Base-by-base conservation (phyloP, 2,329 filamentous ascomycete genomes). In the Fusarium decemcellulare region DNA sequence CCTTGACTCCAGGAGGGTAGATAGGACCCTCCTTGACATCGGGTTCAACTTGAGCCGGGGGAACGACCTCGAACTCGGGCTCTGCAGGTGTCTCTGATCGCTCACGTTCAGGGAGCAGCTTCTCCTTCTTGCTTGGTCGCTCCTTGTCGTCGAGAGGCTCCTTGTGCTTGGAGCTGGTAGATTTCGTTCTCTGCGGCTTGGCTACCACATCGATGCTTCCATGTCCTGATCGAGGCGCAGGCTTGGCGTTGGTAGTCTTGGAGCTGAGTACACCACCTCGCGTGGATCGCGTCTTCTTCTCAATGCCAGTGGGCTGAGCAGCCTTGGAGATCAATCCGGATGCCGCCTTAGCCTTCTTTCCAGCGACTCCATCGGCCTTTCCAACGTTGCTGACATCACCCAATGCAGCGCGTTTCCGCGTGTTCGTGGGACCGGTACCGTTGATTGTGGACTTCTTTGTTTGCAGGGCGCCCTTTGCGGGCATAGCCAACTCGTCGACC, bases 371-470 rank as follows among this genome's bases (percentile, higher is more conserved):
- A 57, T 93, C 92, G 50, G 87, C 87, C 81, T 98, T 98, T 75
- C 90, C 90, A 69, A 97, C 92, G 83, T 99, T 99, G 88, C 94
- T 98, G 74, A 98, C 92, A 84, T 99, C 96, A 62, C 93, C 94
- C 39, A 99, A 88, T 51, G 93, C 95, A 74, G 92, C 89, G 77
- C 96, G 93, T 84, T 93, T 96, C 77, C 92, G 88, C 61, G 81
- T 80, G 50, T 75, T 77, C 65, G 85, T 85, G 50, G 85, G 81
- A 75, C 85, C 80, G 54, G 84, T 82, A 61, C 80, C 79, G 72
- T 82, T 85, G 51, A 83, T 80, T 30, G 85, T 81, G 15, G 90
- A 82, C 80, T 91, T 93, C 83, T 94, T 95, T 52, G 90, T 85
- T 80, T 92, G 91, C 54, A 93, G 81, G 30, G 89, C 85, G 76